Evolutionary conservation across 1,139 yeast genomes (phyloP).

Genomic region (Keqinozyma sinolaborantium): DNA sequence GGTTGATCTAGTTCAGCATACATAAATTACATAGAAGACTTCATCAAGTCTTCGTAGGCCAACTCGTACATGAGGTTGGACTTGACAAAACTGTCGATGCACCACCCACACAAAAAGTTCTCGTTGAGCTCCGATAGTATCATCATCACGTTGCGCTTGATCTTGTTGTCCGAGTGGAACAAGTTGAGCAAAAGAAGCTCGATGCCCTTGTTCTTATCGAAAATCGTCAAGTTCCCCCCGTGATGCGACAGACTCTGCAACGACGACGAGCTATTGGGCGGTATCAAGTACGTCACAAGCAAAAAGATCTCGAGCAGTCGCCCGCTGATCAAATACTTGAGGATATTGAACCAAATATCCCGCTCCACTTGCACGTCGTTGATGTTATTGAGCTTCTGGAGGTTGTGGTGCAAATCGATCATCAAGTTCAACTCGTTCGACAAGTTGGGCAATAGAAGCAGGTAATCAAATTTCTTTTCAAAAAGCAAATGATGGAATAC

Average conservation of each 20-base stretch:
- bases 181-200: constrained; percentile 37
- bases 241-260: constrained; percentile 36
- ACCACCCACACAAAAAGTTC: constrained; percentile 47
- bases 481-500: constrained; percentile 36
- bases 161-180: constrained; percentile 34
- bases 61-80: constrained; percentile 40
- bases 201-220: constrained; percentile 46
- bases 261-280: constrained; percentile 42
- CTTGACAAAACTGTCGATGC: constrained; percentile 34
- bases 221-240: constrained; percentile 42
- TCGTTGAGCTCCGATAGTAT: constrained; percentile 45
- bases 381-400: constrained; percentile 32
- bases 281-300: constrained; percentile 40
- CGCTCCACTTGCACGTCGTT: constrained; percentile 13
- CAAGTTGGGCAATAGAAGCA: constrained; percentile 32
- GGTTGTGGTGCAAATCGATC: constrained; percentile 44
- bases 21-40: too few relatives aligned
- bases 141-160: constrained; percentile 40
- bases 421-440: constrained; percentile 41
- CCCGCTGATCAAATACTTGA: constrained; percentile 44
- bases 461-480: constrained; percentile 31
- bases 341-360: constrained; percentile 42
- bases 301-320: constrained; percentile 40
- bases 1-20: too few relatives aligned
- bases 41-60: constrained; percentile 35